Evolutionary conservation across 1,284 basidiomycete species (phyloP).

Genomic region (Ceratobasidium sp.): DNA sequence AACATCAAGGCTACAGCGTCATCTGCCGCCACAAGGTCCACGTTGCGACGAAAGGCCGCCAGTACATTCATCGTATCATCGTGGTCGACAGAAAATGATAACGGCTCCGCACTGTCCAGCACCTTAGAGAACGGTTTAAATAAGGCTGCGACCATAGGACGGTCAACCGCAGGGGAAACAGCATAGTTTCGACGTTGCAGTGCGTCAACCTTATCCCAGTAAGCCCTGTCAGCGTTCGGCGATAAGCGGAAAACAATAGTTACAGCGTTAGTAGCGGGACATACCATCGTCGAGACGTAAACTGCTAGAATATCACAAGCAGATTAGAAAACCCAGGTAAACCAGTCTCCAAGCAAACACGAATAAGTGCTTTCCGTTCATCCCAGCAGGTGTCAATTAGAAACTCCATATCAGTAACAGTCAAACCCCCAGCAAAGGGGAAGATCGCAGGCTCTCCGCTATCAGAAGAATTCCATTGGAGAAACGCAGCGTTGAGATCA

Average conservation of each 20-base stretch:
- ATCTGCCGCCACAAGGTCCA: not conserved
- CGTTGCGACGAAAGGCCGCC: not conserved
- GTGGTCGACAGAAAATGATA: not conserved
- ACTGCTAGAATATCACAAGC: constrained; percentile 4
- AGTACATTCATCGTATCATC: not conserved
- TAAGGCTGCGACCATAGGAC: not conserved
- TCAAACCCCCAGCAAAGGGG: constrained; percentile 1
- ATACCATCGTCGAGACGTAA: not conserved
- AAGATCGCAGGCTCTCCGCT: not conserved
- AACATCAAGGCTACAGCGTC: not conserved
- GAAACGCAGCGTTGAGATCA: not conserved
- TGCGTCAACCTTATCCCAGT: not conserved
- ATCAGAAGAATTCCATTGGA: not conserved
- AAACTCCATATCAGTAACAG: not conserved
- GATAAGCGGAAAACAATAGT: not conserved
- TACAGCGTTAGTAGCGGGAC: not conserved
- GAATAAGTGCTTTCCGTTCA: not conserved
- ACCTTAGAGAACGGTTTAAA: not conserved
- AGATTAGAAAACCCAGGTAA: constrained; percentile 3
- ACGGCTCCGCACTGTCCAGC: too few species aligned
- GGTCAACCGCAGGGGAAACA: not conserved
- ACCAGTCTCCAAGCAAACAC: not conserved
- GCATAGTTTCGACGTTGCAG: not conserved
- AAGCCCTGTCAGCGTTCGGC: not conserved
- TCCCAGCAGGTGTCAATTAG: not conserved